Evolutionary conservation across 2,329 filamentous ascomycete species (phyloP).

Genomic region (Botrytis porri): DNA sequence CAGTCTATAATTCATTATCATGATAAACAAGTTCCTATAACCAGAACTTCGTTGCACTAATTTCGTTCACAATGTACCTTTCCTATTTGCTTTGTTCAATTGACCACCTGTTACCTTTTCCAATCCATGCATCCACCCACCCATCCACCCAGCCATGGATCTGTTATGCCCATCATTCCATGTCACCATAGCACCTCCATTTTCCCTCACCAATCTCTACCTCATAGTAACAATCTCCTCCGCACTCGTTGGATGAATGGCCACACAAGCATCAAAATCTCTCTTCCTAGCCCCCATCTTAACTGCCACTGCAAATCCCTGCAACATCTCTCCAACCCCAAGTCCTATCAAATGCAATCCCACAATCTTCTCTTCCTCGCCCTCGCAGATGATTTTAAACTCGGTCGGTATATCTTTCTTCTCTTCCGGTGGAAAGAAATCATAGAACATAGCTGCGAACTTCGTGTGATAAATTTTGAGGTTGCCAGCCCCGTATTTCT

Average conservation of each 20-base stretch:
- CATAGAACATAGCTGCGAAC: conserved; percentile 50
- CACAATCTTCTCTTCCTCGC: conserved; percentile 49
- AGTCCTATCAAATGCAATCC: conserved; percentile 49
- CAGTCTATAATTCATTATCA: not conserved
- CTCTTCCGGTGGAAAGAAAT: conserved; percentile 46
- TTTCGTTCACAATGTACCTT: not conserved
- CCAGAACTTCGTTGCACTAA: not conserved
- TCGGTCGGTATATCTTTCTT: conserved; percentile 50
- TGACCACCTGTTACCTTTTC: not conserved
- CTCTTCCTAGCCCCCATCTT: conserved; percentile 80
- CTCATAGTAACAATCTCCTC: conserved; percentile 61
- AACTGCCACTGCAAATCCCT: conserved; percentile 73
- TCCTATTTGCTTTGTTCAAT: not conserved
- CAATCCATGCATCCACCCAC: not conserved
- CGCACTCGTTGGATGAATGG: conserved; percentile 74
- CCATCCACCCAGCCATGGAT: not conserved
- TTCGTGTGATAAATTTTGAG: conserved; percentile 49
- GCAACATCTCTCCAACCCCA: conserved; percentile 65
- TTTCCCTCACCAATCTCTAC: not conserved
- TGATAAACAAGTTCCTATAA: not conserved
- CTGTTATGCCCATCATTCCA: not conserved
- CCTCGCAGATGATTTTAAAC: conserved; percentile 49
- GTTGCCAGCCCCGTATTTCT: conserved; percentile 48
- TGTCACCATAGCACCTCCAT: not conserved
- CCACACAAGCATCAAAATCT: conserved; percentile 72